Evolutionary conservation across 2,329 filamentous ascomycete species (phyloP).

Genomic region (Coleophoma cylindrospora): DNA sequence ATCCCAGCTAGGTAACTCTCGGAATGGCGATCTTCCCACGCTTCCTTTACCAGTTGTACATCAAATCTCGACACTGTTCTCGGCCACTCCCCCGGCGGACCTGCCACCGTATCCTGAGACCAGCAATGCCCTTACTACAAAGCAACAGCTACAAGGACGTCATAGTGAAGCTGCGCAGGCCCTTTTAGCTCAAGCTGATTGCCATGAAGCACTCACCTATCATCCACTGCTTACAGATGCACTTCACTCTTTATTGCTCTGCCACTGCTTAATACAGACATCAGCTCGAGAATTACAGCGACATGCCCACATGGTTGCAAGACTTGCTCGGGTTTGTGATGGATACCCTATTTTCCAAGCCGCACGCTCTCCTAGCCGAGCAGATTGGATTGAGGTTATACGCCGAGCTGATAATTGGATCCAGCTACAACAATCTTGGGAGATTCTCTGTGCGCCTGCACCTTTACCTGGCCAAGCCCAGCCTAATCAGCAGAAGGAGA

Average conservation of each 20-base stretch:
- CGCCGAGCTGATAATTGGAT: slow-evolving; percentile 66
- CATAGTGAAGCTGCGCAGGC: slow-evolving; percentile 24
- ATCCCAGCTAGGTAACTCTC: slow-evolving; percentile 22
- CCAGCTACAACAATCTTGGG: slow-evolving; percentile 60
- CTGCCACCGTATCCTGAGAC: slow-evolving; percentile 62
- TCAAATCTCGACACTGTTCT: slow-evolving; percentile 63
- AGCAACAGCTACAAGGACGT: slow-evolving; percentile 23
- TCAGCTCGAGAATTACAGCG: slow-evolving; percentile 71
- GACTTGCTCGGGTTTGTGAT: slow-evolving; percentile 67
- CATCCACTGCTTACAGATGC: slow-evolving; percentile 77
- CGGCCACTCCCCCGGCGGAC: slow-evolving; percentile 57
- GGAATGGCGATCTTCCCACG: slow-evolving; percentile 31
- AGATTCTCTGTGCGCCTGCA: slow-evolving; percentile 60
- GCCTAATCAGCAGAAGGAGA: slow-evolving; percentile 33
- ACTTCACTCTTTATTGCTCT: slow-evolving; percentile 72
- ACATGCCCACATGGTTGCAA: slow-evolving; percentile 77
- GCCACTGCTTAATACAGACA: slow-evolving; percentile 75
- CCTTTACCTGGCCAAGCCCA: slow-evolving; percentile 38
- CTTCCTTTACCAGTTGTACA: slow-evolving; percentile 44
- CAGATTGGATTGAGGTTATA: slow-evolving; percentile 77
- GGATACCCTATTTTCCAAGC: slow-evolving; percentile 78
- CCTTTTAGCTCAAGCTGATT: slow-evolving; percentile 34
- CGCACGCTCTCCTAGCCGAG: slow-evolving; percentile 64
- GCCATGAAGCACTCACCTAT: slow-evolving; percentile 67
- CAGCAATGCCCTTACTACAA: slow-evolving; percentile 23